These are phyloP conservation scores for Chondrus crispus DNA, from an alignment of 23 red algal genomes.

Conservation along the genomic window DNA sequence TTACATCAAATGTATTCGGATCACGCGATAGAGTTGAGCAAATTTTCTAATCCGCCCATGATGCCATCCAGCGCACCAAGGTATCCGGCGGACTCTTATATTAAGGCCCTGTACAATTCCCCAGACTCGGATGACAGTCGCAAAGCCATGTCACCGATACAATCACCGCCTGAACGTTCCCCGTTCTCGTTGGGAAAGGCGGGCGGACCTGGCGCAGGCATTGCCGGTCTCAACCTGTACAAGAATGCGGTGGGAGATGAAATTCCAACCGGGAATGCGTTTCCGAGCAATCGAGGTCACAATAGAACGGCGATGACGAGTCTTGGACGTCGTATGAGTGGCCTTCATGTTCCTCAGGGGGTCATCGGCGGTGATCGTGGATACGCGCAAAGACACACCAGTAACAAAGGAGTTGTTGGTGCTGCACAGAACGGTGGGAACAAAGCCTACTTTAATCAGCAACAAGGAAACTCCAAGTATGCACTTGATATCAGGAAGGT, in stretches of 20 bases:
- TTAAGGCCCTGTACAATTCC: conserved; percentile 43
- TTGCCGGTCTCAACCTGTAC: background rate
- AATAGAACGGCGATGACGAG: too few species aligned
- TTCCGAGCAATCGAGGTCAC: too few species aligned
- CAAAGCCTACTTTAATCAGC: conserved; percentile 12
- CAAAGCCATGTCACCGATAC: background rate
- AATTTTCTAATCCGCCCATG: background rate
- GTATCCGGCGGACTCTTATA: conserved; percentile 16
- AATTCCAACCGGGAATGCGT: background rate
- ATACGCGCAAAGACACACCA: background rate
- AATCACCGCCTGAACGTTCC: background rate
- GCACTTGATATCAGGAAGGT: conserved; percentile 74
- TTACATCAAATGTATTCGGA: background rate
- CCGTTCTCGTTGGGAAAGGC: background rate
- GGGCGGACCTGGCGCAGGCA: background rate
- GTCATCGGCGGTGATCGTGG: background rate
- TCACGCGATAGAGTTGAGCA: background rate
- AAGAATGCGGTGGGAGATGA: background rate
- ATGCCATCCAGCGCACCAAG: background rate
- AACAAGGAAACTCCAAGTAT: conserved; percentile 67
- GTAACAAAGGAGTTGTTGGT: too few species aligned
- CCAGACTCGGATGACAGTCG: conserved; percentile 4
- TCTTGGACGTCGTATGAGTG: too few species aligned
- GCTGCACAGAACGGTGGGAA: too few species aligned
- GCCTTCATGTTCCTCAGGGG: too few species aligned